These are phyloP conservation scores for Colletotrichum sp. DNA, from an alignment of 2,329 filamentous ascomycete species.

Conservation along the genomic window DNA sequence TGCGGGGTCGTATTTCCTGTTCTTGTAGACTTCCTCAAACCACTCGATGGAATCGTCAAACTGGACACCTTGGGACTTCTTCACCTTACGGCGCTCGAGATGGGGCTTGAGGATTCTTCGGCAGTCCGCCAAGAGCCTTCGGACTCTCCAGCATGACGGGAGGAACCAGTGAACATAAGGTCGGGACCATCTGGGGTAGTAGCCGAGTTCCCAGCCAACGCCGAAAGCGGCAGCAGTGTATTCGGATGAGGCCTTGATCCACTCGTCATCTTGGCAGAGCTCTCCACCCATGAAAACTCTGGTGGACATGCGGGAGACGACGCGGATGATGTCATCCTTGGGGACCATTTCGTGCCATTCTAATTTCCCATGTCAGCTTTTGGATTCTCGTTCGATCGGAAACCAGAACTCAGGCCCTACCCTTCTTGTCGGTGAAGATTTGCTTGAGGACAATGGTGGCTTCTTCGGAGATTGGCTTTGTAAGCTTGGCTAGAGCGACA, in stretches of 20 bases:
- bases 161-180: constrained; percentile 24
- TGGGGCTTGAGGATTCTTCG: constrained; percentile 16
- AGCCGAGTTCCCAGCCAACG: not conserved
- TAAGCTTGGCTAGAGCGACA: not conserved
- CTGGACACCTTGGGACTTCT: not conserved
- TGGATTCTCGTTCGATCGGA: not conserved
- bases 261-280: constrained; percentile 16
- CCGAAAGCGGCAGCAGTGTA: constrained; percentile 6
- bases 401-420: not conserved
- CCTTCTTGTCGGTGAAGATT: not conserved
- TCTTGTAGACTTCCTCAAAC: constrained; percentile 1
- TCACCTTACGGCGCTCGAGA: constrained; percentile 8
- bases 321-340: not conserved
- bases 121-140: not conserved
- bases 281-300: constrained; percentile 24
- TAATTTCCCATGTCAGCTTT: not conserved
- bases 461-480: constrained; percentile 7
- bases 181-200: constrained; percentile 21
- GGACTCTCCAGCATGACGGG: constrained; percentile 18
- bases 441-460: not conserved
- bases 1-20: constrained; percentile 10
- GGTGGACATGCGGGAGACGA: constrained; percentile 23
- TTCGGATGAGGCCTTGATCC: constrained; percentile 16
- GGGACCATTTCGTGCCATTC: constrained; percentile 21
- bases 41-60: constrained; percentile 27